These are phyloP conservation scores for Candida awuae DNA, from an alignment of 805 yeast species.

Conservation along the genomic window DNA sequence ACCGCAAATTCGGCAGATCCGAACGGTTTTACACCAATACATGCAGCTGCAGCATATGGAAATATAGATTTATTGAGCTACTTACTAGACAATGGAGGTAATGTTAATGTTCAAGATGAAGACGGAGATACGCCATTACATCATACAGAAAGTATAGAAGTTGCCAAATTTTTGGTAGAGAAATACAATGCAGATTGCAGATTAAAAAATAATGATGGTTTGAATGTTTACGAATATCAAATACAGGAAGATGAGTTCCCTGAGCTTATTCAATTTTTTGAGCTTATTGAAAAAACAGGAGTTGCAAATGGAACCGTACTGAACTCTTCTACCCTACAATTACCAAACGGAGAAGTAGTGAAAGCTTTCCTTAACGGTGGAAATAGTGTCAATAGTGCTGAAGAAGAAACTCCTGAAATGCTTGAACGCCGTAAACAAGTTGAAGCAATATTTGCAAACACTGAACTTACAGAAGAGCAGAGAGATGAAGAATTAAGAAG, in stretches of 20 bases:
- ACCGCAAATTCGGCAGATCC: constrained; percentile 75
- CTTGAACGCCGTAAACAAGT: constrained; percentile 54
- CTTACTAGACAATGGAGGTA: constrained; percentile 57
- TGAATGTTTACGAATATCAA: constrained; percentile 63
- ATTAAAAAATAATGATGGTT: constrained; percentile 61
- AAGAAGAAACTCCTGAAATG: constrained; percentile 33
- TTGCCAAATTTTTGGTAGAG: constrained; percentile 62
- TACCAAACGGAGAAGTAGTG: constrained; percentile 38
- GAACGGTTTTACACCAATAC: constrained; percentile 94
- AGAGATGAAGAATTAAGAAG: constrained; percentile 72
- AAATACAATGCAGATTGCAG: constrained; percentile 59
- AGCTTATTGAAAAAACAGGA: constrained; percentile 6
- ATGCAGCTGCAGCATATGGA: constrained; percentile 95
- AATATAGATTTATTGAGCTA: constrained; percentile 58
- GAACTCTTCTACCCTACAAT: constrained; percentile 12
- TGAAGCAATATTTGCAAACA: constrained; percentile 48
- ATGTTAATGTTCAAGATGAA: constrained; percentile 69
- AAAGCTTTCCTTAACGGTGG: constrained; percentile 47
- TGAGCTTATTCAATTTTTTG: constrained; percentile 60
- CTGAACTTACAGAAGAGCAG: constrained; percentile 49
- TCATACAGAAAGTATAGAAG: constrained; percentile 64
- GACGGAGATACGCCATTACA: constrained; percentile 97
- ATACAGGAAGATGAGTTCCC: constrained; percentile 84
- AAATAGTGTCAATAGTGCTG: constrained; percentile 24
- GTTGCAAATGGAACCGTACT: not conserved